Conservation (phyloP, 2,329 filamentous ascomycete genomes). For the Exophiala mesophila region DNA sequence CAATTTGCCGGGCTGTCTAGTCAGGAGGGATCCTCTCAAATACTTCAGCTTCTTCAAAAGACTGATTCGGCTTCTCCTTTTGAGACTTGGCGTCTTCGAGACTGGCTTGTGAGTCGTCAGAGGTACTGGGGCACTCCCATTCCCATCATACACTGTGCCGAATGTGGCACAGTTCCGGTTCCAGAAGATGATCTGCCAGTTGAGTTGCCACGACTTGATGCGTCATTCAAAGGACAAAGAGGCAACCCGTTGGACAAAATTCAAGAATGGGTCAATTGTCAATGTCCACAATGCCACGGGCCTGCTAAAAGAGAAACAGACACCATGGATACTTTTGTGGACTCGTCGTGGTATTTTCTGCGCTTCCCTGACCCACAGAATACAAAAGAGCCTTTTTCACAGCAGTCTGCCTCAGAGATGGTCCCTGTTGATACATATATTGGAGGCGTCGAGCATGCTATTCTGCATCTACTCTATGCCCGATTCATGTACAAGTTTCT, state of each 20-base stretch:
- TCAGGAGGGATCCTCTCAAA: constrained; percentile 54
- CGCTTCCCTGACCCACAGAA: constrained; percentile 72
- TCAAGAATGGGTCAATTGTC: constrained; percentile 67
- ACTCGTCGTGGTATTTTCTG: constrained; percentile 91
- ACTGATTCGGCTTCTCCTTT: constrained; percentile 56
- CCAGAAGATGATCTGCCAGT: constrained; percentile 73
- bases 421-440: constrained; percentile 85
- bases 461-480: constrained; percentile 81
- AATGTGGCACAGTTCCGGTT: constrained; percentile 74
- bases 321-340: constrained; percentile 95
- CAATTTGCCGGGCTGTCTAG: constrained; percentile 61
- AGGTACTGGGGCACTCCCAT: constrained; percentile 90
- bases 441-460: constrained; percentile 85
- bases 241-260: constrained; percentile 74
- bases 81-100: constrained; percentile 73
- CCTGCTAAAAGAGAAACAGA: constrained; percentile 78
- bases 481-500: constrained; percentile 89
- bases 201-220: constrained; percentile 62
- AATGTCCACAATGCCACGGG: constrained; percentile 65
- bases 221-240: constrained; percentile 59
- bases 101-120: constrained; percentile 91
- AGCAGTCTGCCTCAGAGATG: constrained; percentile 49
- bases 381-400: constrained; percentile 54
- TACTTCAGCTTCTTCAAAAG: constrained; percentile 50
- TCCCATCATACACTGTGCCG: constrained; percentile 74